Evolutionary conservation across 2,329 filamentous ascomycete species (phyloP).

Genomic region (Epichloe coenophiala): DNA sequence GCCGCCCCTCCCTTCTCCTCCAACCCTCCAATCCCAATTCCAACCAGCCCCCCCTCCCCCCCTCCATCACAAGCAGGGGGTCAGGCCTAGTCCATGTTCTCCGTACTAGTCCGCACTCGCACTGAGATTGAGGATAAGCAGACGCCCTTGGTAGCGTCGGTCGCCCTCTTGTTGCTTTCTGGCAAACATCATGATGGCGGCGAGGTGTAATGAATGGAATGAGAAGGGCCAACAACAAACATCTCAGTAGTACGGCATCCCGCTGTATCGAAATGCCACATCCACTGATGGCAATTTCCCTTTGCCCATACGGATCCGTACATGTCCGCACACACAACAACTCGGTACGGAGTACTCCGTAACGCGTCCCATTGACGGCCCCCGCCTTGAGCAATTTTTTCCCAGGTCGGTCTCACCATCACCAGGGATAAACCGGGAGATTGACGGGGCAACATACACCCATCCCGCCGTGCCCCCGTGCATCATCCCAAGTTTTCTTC

Average conservation of each 20-base stretch:
- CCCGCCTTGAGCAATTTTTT: neutral
- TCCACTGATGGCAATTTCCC: too few species aligned
- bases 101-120: too few species aligned
- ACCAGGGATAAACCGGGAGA: too few species aligned
- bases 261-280: too few species aligned
- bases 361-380: neutral
- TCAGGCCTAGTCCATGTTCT: too few species aligned
- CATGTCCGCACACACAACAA: too few species aligned
- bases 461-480: neutral
- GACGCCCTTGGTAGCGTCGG: neutral
- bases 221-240: too few species aligned
- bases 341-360: too few species aligned
- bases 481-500: neutral
- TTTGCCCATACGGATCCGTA: too few species aligned
- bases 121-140: too few species aligned
- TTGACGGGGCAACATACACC: too few species aligned
- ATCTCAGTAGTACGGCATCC: too few species aligned
- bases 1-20: neutral
- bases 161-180: neutral
- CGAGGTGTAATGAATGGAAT: neutral
- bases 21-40: neutral
- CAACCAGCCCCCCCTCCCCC: neutral
- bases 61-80: neutral
- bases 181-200: neutral
- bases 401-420: neutral